Evolutionary conservation across 139 green algal genomes (phyloP).

Genomic region (Chlamydomonas applanata): DNA sequence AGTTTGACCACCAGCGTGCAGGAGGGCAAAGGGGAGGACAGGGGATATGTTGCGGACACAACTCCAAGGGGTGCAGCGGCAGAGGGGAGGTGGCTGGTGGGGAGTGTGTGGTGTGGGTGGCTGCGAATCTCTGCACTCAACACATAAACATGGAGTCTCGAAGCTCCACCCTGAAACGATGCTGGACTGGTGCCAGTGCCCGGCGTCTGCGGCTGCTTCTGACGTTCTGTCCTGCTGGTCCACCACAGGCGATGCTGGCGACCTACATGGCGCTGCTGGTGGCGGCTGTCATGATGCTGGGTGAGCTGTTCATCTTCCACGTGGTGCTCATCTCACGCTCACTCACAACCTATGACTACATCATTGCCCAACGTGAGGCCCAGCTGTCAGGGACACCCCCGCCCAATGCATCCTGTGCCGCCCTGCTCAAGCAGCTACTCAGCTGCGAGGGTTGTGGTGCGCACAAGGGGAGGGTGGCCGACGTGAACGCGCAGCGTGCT

Average conservation of each 20-base stretch:
- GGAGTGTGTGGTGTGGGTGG: too few species aligned
- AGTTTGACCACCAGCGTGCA: too few species aligned
- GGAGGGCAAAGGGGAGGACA: too few species aligned
- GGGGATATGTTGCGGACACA: too few species aligned
- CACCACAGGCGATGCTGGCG: slow-evolving; percentile 19
- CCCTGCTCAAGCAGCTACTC: too few species aligned
- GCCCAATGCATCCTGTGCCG: too few species aligned
- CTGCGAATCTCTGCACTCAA: too few species aligned
- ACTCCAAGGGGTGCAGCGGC: too few species aligned
- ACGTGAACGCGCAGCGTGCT: slow-evolving; percentile 8
- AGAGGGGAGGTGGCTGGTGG: too few species aligned
- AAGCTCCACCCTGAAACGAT: too few species aligned
- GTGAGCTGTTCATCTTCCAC: slow-evolving; percentile 70
- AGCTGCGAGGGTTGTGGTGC: background rate
- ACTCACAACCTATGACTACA: slow-evolving; percentile 77
- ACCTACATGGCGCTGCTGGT: slow-evolving; percentile 35
- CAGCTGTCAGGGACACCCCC: background rate
- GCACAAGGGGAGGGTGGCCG: slow-evolving; percentile 1
- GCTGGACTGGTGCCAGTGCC: background rate
- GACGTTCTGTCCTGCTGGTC: background rate
- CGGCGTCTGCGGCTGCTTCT: too few species aligned
- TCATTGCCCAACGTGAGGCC: slow-evolving; percentile 45
- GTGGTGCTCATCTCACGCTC: slow-evolving; percentile 45
- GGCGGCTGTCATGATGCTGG: slow-evolving; percentile 35
- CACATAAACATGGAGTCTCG: too few species aligned